These are phyloP conservation scores for Ogataea philodendri DNA, from an alignment of 805 yeast genomes.

Conservation along the genomic window DNA sequence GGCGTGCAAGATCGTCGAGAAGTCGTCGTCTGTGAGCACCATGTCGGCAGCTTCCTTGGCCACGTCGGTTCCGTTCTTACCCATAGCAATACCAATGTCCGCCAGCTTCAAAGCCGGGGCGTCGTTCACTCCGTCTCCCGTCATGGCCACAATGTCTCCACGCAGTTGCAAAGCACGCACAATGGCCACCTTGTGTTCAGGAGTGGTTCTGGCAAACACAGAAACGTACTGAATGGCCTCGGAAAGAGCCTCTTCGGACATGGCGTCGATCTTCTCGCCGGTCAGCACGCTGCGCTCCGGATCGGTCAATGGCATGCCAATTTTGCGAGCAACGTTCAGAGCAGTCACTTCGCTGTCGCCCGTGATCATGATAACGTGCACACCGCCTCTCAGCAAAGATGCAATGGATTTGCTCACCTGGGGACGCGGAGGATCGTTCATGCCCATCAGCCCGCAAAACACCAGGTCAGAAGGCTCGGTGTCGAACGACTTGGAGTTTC, in stretches of 20 bases:
- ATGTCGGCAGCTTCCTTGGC: constrained; percentile 98
- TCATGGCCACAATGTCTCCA: constrained; percentile 97
- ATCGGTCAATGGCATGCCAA: constrained; percentile 79
- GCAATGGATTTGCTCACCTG: constrained; percentile 75
- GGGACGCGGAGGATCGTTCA: constrained; percentile 98
- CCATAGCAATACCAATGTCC: constrained; percentile 95
- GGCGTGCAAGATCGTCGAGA: constrained; percentile 88
- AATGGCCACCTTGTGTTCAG: constrained; percentile 88
- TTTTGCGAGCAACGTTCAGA: constrained; percentile 75
- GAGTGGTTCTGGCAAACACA: constrained; percentile 92
- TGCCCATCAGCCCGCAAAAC: constrained; percentile 86
- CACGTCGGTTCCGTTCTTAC: constrained; percentile 92
- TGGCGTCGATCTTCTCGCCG: constrained; percentile 76
- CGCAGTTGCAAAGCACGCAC: constrained; percentile 85
- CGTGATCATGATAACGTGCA: constrained; percentile 96
- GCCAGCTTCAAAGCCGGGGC: constrained; percentile 98
- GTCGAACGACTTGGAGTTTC: constrained; percentile 39
- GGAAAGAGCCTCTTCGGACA: constrained; percentile 71
- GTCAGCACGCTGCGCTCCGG: constrained; percentile 68
- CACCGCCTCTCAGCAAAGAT: constrained; percentile 84
- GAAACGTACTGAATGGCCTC: constrained; percentile 78
- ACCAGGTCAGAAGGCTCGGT: constrained; percentile 56
- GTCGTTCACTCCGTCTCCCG: constrained; percentile 99
- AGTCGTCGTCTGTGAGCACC: constrained; percentile 96
- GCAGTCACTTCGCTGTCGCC: constrained; percentile 93